Base-by-base conservation (phyloP, 441 rosid genomes). In the Arabidopsis hybrid region DNA sequence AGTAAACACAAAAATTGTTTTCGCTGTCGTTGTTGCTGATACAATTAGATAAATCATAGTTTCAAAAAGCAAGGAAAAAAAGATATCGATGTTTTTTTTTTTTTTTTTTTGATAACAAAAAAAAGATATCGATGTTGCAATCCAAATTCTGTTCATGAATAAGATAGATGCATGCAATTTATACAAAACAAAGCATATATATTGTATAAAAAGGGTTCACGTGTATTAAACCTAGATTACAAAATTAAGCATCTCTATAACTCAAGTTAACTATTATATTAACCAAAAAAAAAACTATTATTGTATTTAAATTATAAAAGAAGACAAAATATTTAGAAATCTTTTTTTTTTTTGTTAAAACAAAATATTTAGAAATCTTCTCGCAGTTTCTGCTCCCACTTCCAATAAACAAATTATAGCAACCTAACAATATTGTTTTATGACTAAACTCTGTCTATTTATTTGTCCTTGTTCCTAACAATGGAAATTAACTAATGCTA, bases 381-480 rank as follows among this genome's bases (percentile, higher is more conserved):
- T 39, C 16, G 49, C 35, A 26, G 47, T 6, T 60, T 61, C 36
- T 61, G 51, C 36, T 40, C 65, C 65, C 47, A 60, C 9, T 59
- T 38, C 47, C 12, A 13, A 3, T 60, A 40, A 61, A 21, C 65
- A 21, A 60, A 18, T 26, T 40, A 60, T 12, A 21, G 26, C 49
- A 4, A 42, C 65, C 65, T 60, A 60, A 42, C 50, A 60, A 18
- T 9, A 21, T 6, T 47, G 16, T 46, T 14, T n/a, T 43, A 12
- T 42, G 14, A 42, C 46, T 42, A 42, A 12, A 42, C 14, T 42
- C 12, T 12, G 14, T 12, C 46, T 42, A 12, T 46, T 50, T 50
- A 9, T 18, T 50, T 18, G 32, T 46, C 3, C 18, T 13, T 46
- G 7, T 14, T n/a, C 6, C 50, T n/a, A 14, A n/a, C 5, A 47